phyloP scores from a whole-genome alignment of 805 yeast genomes.

The Candida glaebosa region DNA sequence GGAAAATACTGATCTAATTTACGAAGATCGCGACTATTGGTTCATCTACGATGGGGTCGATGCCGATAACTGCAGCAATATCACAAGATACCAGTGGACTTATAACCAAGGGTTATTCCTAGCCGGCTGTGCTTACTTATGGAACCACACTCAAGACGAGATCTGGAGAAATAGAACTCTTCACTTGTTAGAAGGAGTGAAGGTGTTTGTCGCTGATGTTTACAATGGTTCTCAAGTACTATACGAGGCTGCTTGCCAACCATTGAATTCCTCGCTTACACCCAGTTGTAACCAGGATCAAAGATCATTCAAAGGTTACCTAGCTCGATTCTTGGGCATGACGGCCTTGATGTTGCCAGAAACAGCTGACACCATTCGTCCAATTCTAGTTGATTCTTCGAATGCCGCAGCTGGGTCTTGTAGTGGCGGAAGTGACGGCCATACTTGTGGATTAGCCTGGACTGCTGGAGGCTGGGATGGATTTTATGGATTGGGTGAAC shows the following conservation, averaged over 20 bases:
- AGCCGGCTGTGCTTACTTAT: conserved; percentile 78
- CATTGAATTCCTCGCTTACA: conserved; percentile 17
- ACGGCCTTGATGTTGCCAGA: conserved; percentile 72
- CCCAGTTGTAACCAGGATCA: conserved; percentile 77
- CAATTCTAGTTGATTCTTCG: conserved; percentile 39
- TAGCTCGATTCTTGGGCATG: conserved; percentile 68
- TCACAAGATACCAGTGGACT: conserved; percentile 71
- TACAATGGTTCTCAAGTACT: conserved; percentile 36
- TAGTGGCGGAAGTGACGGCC: conserved; percentile 69
- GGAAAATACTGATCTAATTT: conserved; percentile 41
- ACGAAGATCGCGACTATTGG: conserved; percentile 34
- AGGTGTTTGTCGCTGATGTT: conserved; percentile 48
- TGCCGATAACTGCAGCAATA: conserved; percentile 57
- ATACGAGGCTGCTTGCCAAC: conserved; percentile 86
- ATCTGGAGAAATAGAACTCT: conserved; percentile 65
- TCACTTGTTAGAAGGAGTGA: conserved; percentile 51
- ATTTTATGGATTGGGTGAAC: conserved; percentile 72
- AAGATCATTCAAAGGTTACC: conserved; percentile 86
- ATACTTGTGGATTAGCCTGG: conserved; percentile 78
- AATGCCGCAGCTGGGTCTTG: conserved; percentile 68
- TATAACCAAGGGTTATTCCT: conserved; percentile 81
- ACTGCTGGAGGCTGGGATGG: conserved; percentile 53
- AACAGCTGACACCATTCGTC: conserved; percentile 44
- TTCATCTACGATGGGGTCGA: conserved; percentile 75
- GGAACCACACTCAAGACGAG: conserved; percentile 63